Conservation (phyloP, 768 basidiomycete species). For the Russula olivacea region DNA sequence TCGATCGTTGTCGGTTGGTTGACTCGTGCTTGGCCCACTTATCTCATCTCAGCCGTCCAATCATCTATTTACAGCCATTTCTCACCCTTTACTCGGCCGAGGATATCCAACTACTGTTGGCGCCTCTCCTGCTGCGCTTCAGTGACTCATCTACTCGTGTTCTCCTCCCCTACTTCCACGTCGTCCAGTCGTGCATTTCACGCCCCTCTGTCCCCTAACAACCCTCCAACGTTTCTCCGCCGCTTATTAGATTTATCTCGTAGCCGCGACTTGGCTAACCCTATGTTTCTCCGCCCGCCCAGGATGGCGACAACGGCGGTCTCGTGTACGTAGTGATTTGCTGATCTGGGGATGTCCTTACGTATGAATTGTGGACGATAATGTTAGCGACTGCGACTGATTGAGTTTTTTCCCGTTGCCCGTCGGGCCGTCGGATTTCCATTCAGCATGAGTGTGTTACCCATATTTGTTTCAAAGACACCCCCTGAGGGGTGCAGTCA, state of each 20-base stretch:
- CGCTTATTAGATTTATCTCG: too few species aligned
- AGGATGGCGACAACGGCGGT: not conserved
- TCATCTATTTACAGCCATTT: not conserved
- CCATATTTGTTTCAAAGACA: not conserved
- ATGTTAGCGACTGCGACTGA: not conserved
- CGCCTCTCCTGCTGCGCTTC: too few species aligned
- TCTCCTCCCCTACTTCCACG: conserved; percentile 29
- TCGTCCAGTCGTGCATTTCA: conserved; percentile 61
- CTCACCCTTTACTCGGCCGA: conserved; percentile 34
- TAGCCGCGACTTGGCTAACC: too few species aligned
- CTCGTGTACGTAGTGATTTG: too few species aligned
- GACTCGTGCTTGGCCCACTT: conserved; percentile 21
- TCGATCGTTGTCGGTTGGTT: conserved; percentile 22
- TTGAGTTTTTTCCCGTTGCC: not conserved
- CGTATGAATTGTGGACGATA: not conserved
- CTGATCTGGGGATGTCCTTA: not conserved
- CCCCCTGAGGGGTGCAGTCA: too few species aligned
- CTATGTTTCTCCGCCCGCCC: not conserved
- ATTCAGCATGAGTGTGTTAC: not conserved
- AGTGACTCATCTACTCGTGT: conserved; percentile 19
- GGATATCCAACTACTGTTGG: conserved; percentile 34
- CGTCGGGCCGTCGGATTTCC: not conserved
- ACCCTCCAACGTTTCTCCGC: too few species aligned
- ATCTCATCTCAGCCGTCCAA: not conserved
- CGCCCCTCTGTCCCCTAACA: conserved; percentile 29